A percentile compares a stretch with the other conserved stretches of the same genome.
These are phyloP conservation scores for Xylariaceae sp. DNA, from an alignment of 2,329 filamentous ascomycete genomes.

Conservation along the genomic window DNA sequence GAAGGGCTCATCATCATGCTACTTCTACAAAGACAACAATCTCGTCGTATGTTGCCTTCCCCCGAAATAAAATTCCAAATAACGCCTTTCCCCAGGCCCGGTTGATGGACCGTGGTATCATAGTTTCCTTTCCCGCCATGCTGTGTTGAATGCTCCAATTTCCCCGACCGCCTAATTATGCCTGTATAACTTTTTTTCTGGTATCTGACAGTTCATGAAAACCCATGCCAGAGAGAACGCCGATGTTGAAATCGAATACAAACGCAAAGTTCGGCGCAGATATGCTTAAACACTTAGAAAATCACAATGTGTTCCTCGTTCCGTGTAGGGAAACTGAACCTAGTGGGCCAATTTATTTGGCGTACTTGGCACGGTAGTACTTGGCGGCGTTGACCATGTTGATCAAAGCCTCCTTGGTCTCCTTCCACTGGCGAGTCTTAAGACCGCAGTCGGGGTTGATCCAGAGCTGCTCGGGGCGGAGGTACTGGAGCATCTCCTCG, in stretches of 20 bases:
- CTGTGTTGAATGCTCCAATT: constrained; percentile 35
- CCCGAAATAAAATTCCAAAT: constrained; percentile 27
- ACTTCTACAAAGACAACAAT: constrained; percentile 26
- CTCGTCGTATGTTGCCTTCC: constrained; percentile 16
- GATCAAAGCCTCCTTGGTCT: constrained; percentile 91
- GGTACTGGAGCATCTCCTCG: constrained; percentile 95
- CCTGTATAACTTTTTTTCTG: constrained; percentile 31
- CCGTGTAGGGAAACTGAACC: constrained; percentile 16
- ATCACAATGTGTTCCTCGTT: constrained; percentile 27
- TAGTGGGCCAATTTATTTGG: constrained; percentile 46
- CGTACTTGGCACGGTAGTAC: constrained; percentile 86
- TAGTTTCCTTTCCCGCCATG: constrained; percentile 30
- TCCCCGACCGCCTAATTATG: constrained; percentile 28
- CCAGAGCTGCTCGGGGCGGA: constrained; percentile 98
- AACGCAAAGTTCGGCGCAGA: constrained; percentile 25
- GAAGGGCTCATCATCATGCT: constrained; percentile 26
- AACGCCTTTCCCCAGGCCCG: constrained; percentile 33
- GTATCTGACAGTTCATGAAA: constrained; percentile 29
- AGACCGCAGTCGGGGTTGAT: constrained; percentile 99
- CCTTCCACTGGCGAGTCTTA: constrained; percentile 97
- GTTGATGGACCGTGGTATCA: constrained; percentile 36
- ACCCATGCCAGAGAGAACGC: constrained; percentile 42
- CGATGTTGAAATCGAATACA: constrained; percentile 56
- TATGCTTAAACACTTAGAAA: constrained; percentile 31
- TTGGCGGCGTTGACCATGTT: constrained; percentile 99